Evolutionary conservation across 768 basidiomycete genomes (phyloP).

Genomic region (Auriculariales sp.): DNA sequence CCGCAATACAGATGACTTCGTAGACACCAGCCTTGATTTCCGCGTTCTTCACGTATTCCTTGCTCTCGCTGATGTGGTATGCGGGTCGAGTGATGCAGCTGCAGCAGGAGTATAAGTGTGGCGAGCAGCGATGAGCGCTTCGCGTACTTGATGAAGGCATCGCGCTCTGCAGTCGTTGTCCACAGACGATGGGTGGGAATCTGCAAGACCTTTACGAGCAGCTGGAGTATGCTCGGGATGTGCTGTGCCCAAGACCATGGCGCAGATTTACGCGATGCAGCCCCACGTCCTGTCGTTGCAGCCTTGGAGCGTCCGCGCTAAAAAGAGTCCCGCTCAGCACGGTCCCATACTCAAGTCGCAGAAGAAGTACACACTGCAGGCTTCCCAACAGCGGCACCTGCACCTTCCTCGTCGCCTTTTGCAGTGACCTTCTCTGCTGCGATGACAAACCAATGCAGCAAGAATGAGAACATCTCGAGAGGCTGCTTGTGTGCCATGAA

Average conservation of each 20-base stretch:
- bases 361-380: constrained; percentile 8
- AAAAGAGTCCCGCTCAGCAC: background rate
- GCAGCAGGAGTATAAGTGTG: constrained; percentile 4
- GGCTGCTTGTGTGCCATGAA: constrained; percentile 51
- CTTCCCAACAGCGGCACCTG: constrained; percentile 21
- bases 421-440: constrained; percentile 66
- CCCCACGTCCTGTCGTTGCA: background rate
- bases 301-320: background rate
- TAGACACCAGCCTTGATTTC: constrained; percentile 63
- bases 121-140: background rate
- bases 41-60: constrained; percentile 71
- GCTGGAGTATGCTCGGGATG: constrained; percentile 48
- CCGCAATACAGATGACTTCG: constrained; percentile 80
- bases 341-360: background rate
- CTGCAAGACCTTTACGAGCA: constrained; percentile 60
- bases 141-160: constrained; percentile 70
- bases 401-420: constrained; percentile 28
- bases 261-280: constrained; percentile 1
- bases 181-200: constrained; percentile 69
- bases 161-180: constrained; percentile 76
- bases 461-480: constrained; percentile 84
- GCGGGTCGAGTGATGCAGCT: constrained; percentile 83
- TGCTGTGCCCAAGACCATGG: constrained; percentile 69
- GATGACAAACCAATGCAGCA: constrained; percentile 81
- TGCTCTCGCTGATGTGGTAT: constrained; percentile 74